Evolutionary conservation across 2,329 filamentous ascomycete genomes (phyloP), one percentile per base, ranked within the genome.

Genomic region (Chalaropsis ovoidea): DNA sequence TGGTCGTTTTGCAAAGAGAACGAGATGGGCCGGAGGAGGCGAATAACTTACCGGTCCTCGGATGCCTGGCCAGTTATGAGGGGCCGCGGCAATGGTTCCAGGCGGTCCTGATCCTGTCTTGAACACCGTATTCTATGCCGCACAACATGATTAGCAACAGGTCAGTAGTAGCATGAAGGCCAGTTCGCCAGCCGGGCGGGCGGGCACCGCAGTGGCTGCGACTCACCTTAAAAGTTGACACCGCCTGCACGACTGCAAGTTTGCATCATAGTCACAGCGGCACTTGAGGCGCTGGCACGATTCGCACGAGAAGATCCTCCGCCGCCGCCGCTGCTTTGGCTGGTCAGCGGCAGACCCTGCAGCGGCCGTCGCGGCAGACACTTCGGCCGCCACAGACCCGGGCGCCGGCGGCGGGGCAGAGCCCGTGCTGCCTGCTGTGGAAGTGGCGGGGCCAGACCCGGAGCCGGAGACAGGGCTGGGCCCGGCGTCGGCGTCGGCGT

Each of bases 241-340:
- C 45, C 63, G 45, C 13, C 66, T 63, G 62, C 66, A 67, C 15
- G 66, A 64, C 35, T 67, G 65, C 6, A 67, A 24, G 22, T 61
- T 63, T 6, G 65, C 31, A 35, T 67, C 65, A 45, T 67, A 67
- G 54, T 67, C 65, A 31, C 65, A 67, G 3, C 65, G 62, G 45
- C 65, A 67, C 42, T 67, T 67, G 5, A 67, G 58, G 8, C 65
- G 62, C 47, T 67, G 65, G 19, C 65, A 67, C 15, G 65, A 67
- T 52, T 67, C 65, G 24, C 65, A 67, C n/a, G 62, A 64, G 41
- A 67, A 67, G 27, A 67, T 67, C 2, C 65, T 42, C 15, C 65
- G 62, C 22, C 65, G 31, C 8, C 65, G 54, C 22, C 65, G 62
- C n/a, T 64, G 62, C 35, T 67, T 67, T 15, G 65, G 65, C 31